phyloP scores from a whole-genome alignment of 768 basidiomycete genomes.

The Trichaptum fuscoviolaceum region DNA sequence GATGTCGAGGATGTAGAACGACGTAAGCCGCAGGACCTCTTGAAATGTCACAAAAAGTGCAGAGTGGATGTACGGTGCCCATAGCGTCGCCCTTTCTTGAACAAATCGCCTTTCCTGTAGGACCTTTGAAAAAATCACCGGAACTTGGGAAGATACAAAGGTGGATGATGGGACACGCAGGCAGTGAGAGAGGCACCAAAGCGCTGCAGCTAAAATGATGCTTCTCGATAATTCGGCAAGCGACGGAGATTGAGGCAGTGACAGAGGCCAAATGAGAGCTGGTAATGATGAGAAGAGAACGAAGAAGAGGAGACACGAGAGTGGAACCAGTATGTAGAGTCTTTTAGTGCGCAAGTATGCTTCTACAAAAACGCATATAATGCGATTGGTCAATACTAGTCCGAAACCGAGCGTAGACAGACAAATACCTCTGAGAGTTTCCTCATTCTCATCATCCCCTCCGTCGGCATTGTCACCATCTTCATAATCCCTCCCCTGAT shows the following conservation, averaged over 20 bases:
- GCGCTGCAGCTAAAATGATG: constrained; percentile 44
- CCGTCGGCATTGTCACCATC: neutral
- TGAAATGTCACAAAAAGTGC: constrained; percentile 43
- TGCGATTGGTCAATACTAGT: neutral
- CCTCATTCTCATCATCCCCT: neutral
- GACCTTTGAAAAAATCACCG: constrained; percentile 20
- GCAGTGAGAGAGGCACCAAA: constrained; percentile 57
- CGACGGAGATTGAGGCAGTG: constrained; percentile 49
- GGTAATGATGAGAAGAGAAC: constrained; percentile 47
- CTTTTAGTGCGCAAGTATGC: neutral
- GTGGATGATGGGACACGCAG: constrained; percentile 45
- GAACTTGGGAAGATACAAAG: constrained; percentile 26
- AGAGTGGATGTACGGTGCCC: constrained; percentile 23
- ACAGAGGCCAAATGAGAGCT: constrained; percentile 38
- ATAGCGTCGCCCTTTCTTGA: neutral
- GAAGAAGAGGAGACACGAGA: constrained; percentile 37
- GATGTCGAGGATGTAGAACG: constrained; percentile 49
- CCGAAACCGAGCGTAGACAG: neutral
- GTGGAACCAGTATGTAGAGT: constrained; percentile 12
- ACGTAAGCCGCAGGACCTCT: constrained; percentile 48
- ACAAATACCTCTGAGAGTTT: neutral
- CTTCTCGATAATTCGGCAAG: constrained; percentile 57
- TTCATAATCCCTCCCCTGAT: neutral
- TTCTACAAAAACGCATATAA: neutral
- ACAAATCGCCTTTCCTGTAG: constrained; percentile 14